phyloP scores from a whole-genome alignment of 2,329 filamentous ascomycete species.

The Elsinoe necatrix region DNA sequence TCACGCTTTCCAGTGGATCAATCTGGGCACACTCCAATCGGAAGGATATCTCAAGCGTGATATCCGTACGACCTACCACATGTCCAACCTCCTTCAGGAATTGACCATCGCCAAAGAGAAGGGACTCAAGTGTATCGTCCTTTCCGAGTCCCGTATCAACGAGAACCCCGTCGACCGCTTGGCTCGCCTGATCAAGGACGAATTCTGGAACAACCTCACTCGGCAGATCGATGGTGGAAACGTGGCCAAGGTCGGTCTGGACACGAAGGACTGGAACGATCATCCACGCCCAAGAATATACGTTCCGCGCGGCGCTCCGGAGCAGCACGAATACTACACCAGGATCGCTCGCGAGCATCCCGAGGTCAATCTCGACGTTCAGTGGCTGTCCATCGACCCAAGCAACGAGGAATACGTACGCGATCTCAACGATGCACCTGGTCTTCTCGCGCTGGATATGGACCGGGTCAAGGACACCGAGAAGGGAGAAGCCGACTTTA shows the following conservation, averaged over 20 bases:
- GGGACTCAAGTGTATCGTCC: constrained; percentile 77
- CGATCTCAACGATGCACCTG: constrained; percentile 78
- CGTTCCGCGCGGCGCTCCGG: constrained; percentile 71
- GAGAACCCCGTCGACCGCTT: constrained; percentile 91
- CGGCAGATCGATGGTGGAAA: constrained; percentile 80
- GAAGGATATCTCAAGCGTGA: constrained; percentile 83
- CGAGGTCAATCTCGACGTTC: constrained; percentile 79
- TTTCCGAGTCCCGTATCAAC: constrained; percentile 84
- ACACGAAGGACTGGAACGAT: constrained; percentile 92
- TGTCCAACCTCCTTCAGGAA: constrained; percentile 93
- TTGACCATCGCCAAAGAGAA: constrained; percentile 86
- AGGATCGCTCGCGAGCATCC: constrained; percentile 69
- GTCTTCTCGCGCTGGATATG: constrained; percentile 83
- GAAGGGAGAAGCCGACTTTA: constrained; percentile 61
- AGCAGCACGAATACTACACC: constrained; percentile 84
- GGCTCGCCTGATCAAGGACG: constrained; percentile 74
- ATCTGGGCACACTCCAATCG: constrained; percentile 75
- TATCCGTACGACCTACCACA: constrained; percentile 90
- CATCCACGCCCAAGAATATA: constrained; percentile 89
- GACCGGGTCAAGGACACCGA: constrained; percentile 54
- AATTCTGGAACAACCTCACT: constrained; percentile 89
- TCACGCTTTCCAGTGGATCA: constrained; percentile 55
- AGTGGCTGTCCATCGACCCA: constrained; percentile 66
- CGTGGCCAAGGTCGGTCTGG: constrained; percentile 75
- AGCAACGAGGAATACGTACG: constrained; percentile 55